Base-by-base conservation (phyloP, 192 early-diverging fungal genomes). In the Gorgonomyces haynaldii region DNA sequence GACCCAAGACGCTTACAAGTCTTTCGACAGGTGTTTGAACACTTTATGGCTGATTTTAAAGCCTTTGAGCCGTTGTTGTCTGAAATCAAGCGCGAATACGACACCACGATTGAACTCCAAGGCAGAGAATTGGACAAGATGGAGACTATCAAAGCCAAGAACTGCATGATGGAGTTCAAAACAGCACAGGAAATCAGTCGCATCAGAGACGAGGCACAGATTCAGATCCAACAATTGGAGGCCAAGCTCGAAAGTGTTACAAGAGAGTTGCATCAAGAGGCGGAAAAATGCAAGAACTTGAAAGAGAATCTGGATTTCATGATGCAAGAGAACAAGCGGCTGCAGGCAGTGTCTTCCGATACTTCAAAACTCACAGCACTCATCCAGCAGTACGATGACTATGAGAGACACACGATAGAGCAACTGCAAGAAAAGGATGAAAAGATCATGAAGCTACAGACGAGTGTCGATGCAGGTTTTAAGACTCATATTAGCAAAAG, bases 61-160 rank as follows among this genome's bases (percentile, higher is more conserved):
- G 67, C 70, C 10, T 79, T 75, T 53, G 40, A 61, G 41, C 52
- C 67, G 15, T 36, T 79, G 9, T 48, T 79, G 31, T 64, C 47
- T 25, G 67, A 73, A 20, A 68, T 79, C 30, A 79, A 79, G 53
- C 24, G 47, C 27, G 71, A 72, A 42, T 79, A 79, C 46, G 76
- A 77, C 20, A 45, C 20, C 26, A 29, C 49, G 1, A 43, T 76
- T 8, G 44, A 55, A 29, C n/a, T 20, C 5, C 66, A 65, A 51
- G 19, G 42, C 21, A 29, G 16, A 10, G 28, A 60, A 21, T 38
- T 76, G 21, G 34, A 39, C 9, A 42, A 55, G 29, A 44, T 65
- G 9, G 53, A 65, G 37, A 52, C 57, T 4, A 49, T 52, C 45
- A 46, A 61, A 26, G 29, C 52, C 9, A 57, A 74, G 45, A 25